Evolutionary conservation across 805 yeast species (phyloP).

Genomic region (Hanseniaspora hatyaiensis): DNA sequence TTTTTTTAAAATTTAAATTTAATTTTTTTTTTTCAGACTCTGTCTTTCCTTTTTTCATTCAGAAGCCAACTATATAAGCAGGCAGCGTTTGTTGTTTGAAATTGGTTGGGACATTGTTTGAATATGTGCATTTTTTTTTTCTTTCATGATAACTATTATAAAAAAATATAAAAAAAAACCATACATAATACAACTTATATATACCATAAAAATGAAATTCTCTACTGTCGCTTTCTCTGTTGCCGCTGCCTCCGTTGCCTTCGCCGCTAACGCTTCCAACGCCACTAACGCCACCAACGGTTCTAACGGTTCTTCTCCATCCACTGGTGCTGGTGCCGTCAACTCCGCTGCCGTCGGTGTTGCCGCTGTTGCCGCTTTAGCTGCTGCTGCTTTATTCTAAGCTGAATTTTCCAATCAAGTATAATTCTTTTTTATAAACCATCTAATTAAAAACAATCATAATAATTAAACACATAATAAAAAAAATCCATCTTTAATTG

Average conservation of each 20-base stretch:
- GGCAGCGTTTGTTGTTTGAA: too few species aligned
- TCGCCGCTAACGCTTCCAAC: slow-evolving; percentile 43
- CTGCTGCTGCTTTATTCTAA: slow-evolving; percentile 53
- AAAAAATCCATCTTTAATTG: neutral
- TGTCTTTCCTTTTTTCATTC: too few species aligned
- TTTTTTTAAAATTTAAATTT: neutral
- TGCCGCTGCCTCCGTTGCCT: slow-evolving; percentile 58
- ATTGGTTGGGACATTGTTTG: too few species aligned
- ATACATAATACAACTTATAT: neutral
- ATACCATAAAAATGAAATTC: slow-evolving; percentile 51
- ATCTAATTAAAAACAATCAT: too few species aligned
- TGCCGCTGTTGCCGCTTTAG: slow-evolving; percentile 75
- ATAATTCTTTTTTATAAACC: neutral
- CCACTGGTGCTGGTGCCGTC: slow-evolving; percentile 41
- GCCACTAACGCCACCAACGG: slow-evolving; percentile 38
- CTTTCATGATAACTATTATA: too few species aligned
- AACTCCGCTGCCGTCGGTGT: slow-evolving; percentile 54
- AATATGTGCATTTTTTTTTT: neutral
- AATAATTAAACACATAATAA: neutral
- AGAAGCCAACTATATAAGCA: too few species aligned
- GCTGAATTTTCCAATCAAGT: slow-evolving; percentile 20
- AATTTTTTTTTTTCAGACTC: too few species aligned
- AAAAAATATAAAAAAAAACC: too few species aligned
- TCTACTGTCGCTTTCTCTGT: slow-evolving; percentile 53
- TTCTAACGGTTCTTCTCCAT: slow-evolving; percentile 33